Percentiles rank a stretch among this genome's conserved stretches.
Evolutionary conservation across 352 stramenopile species (phyloP).

Genomic region (Lagenidium sp.): DNA sequence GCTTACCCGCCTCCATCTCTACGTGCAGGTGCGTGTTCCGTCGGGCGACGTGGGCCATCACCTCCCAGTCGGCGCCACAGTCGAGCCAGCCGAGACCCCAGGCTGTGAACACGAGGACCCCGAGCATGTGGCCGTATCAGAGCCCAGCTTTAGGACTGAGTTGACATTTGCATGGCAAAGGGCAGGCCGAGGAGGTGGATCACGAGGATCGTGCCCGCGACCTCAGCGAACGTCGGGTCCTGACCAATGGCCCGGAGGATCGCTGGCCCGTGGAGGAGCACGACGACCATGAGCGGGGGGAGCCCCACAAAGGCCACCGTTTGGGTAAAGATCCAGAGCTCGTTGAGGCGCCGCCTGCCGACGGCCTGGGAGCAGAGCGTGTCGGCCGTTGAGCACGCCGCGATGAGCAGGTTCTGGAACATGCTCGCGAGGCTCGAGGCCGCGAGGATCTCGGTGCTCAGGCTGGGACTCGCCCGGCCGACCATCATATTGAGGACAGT

Average conservation of each 20-base stretch:
- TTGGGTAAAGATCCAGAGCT: constrained; percentile 61
- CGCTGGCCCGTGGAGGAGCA: neutral
- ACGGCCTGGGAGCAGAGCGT: constrained; percentile 22
- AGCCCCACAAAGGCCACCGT: constrained; percentile 29
- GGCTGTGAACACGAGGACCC: constrained; percentile 3
- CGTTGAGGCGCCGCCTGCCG: constrained; percentile 36
- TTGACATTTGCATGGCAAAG: constrained; percentile 41
- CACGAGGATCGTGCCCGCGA: neutral
- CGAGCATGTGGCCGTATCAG: constrained; percentile 5
- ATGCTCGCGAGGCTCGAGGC: constrained; percentile 40
- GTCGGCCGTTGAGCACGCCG: constrained; percentile 13
- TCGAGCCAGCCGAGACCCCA: constrained; percentile 7
- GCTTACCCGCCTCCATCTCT: too few relatives aligned
- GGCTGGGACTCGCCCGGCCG: constrained; percentile 32
- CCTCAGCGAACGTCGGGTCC: constrained; percentile 2
- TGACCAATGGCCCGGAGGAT: neutral
- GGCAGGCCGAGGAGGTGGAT: constrained; percentile 13
- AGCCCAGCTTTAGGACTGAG: constrained; percentile 23
- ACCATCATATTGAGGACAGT: constrained; percentile 53
- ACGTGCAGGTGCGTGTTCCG: constrained; percentile 13
- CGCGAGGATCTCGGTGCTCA: constrained; percentile 45
- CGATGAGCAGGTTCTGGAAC: constrained; percentile 44
- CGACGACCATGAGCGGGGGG: neutral
- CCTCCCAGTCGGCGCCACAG: constrained; percentile 12
- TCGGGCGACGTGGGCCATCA: constrained; percentile 17